phyloP scores from a whole-genome alignment of 257 asterid genomes.

The Eustoma russellianum region DNA sequence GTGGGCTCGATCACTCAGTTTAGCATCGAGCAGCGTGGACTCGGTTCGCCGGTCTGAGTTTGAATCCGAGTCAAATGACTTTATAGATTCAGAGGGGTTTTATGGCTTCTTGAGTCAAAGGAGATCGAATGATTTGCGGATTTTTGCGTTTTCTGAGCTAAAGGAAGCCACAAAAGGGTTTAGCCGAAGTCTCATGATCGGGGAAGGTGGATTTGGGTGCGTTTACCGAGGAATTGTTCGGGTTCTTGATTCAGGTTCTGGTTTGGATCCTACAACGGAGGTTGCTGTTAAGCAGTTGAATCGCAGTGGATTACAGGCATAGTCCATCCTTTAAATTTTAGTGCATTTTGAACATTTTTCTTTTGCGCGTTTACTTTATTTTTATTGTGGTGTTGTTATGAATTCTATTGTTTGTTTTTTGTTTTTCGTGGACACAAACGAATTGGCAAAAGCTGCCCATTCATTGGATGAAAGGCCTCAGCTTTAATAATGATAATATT shows the following conservation, averaged over 20 bases:
- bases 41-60: constrained; percentile 62
- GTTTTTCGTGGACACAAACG: too few species aligned
- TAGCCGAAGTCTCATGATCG: constrained; percentile 56
- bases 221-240: constrained; percentile 64
- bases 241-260: constrained; percentile 19
- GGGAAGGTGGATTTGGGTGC: constrained; percentile 94
- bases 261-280: constrained; percentile 25
- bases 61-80: constrained; percentile 63
- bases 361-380: background rate
- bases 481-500: too few species aligned
- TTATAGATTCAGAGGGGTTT: constrained; percentile 49
- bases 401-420: too few species aligned
- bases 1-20: constrained; percentile 84
- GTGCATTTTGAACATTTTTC: background rate
- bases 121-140: constrained; percentile 63
- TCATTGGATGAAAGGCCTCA: too few species aligned
- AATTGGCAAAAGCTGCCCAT: too few species aligned
- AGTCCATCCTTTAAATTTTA: constrained; percentile 15
- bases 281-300: constrained; percentile 89
- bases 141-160: constrained; percentile 58
- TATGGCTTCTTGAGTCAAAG: constrained; percentile 51
- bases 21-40: constrained; percentile 65
- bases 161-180: constrained; percentile 73
- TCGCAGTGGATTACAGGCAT: constrained; percentile 93
- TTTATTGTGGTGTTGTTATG: too few species aligned